phyloP scores from a whole-genome alignment of 768 basidiomycete species.

The Lentinula sp. region DNA sequence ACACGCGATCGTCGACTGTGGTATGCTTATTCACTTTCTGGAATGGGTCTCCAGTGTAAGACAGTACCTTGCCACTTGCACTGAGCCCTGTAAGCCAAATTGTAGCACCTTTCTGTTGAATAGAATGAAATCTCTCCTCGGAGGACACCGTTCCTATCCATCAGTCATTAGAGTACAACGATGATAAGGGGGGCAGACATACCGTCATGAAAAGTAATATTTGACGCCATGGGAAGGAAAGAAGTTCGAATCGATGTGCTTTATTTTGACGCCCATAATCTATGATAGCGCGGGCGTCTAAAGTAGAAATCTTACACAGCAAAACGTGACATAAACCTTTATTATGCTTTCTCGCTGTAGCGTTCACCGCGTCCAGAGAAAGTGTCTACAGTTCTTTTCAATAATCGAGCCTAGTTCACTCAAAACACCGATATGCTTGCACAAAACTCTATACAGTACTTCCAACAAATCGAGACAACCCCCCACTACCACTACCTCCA shows the following conservation, averaged over 20 bases:
- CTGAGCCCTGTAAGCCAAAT: conserved; percentile 97
- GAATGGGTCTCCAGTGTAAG: neutral
- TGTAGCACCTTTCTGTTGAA: conserved; percentile 82
- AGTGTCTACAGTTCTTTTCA: no score
- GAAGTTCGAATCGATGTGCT: conserved; percentile 3
- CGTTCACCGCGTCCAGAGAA: neutral
- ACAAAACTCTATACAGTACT: neutral
- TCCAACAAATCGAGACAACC: neutral
- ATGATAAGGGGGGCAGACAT: conserved; percentile 4
- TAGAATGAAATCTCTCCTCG: conserved; percentile 58
- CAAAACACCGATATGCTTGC: neutral
- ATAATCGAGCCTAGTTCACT: neutral
- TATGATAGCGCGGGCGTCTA: neutral
- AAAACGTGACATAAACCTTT: neutral
- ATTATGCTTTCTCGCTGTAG: neutral
- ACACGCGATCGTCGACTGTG: conserved; percentile 92
- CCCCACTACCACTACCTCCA: conserved; percentile 4
- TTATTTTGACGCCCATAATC: conserved; percentile 17
- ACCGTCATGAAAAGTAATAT: conserved; percentile 72
- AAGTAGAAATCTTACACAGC: neutral
- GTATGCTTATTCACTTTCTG: neutral
- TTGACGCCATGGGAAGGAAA: conserved; percentile 15
- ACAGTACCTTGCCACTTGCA: conserved; percentile 83
- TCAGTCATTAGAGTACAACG: neutral
- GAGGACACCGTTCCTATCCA: conserved; percentile 61